Evolutionary conservation across 2,329 filamentous ascomycete species (phyloP), one percentile per base, ranked within the genome.

Genomic region (Alternaria triticimaculans): DNA sequence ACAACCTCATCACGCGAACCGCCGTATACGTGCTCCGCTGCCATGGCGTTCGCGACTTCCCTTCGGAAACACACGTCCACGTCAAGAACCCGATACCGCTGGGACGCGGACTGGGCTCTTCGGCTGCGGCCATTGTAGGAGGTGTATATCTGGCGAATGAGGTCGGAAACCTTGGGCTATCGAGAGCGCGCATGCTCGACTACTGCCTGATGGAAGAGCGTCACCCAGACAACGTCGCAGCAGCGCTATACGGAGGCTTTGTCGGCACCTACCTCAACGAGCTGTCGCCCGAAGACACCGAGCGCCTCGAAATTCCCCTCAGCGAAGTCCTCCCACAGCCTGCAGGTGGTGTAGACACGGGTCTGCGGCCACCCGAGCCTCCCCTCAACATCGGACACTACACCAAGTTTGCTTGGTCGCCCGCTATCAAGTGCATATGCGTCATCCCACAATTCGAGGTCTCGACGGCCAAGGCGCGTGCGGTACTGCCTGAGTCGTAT

Each of bases 401-500:
- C 84, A 94, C 96, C 82, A 95, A 94, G 81, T 98, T 97, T 81
- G 89, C 89, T 45, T 98, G 95, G 95, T 91, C 93, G 62, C 89
- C 90, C 68, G 93, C 97, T 80, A 97, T 99, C 85, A 98, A 97
- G 85, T 95, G 94, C 66, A 91, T 99, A 69, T 94, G 94, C 70
- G 95, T 99, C 73, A 97, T 99, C 65, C 96, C 96, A 9, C 88
- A 97, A 73, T 99, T 98, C 76, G 92, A 97, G 79, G 94, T 98
- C 28, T 89, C 94, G n/a, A 99, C 96, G 1, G 94, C 95, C 64
- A 92, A 93, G 76, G 95, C 96, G 6, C 89, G 96, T 75, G 89
- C 90, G 62, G 95, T 97, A 20, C 84, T 99, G 33, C 96, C 96
- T 3, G 87, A 88, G 48, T 84, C 87, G 60, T 99, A 98, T 78